Evolutionary conservation across 202 grass and related monocot genomes (phyloP), one percentile per base, ranked within the genome.

Genomic region (Zizania palustris): DNA sequence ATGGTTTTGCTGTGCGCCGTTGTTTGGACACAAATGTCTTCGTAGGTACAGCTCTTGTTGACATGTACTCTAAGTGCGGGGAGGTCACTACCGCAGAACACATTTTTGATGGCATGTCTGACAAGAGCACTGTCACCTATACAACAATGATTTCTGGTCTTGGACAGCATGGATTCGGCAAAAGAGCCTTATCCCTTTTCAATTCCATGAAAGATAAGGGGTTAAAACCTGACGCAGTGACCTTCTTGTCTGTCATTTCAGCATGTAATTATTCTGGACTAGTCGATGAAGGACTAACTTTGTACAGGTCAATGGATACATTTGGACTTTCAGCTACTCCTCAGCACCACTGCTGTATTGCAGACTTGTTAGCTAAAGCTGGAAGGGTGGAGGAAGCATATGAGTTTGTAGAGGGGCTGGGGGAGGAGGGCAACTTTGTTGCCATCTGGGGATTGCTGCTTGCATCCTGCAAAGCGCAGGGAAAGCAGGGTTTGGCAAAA

Each of bases 51-150:
- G 89, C 94, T 71, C 80, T 97, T 64, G 73, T 97, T 36, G 89
- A 97, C 57, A 88, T 93, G 91, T 94, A 94, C 55, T 90, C 91
- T 8, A 97, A 90, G 66, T 90, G 91, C 1, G 94, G 91, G n/a
- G 76, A 92, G 22, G 94, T 97, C 59, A 72, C 72, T 71, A 41
- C 60, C 58, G 94, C 91, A 60, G 86, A 97, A 85, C 78, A 81
- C 62, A 56, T 92, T 9, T 97, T 97, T 38, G 82, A 46, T 70
- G 74, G 69, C 55, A 88, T 97, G 85, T 58, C 63, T 36, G 87
- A 88, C 5, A 97, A 93, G 78, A 94, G 76, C 80, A 94, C 89
- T 21, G 82, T 90, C 55, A 84, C 86, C 21, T 97, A 90, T 64
- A 94, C 89, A n/a, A 88, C 83, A 13, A 92, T 97, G 91, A 73